These are phyloP conservation scores for Malus hybrid DNA, from an alignment of 331 rosid species.

Conservation along the genomic window DNA sequence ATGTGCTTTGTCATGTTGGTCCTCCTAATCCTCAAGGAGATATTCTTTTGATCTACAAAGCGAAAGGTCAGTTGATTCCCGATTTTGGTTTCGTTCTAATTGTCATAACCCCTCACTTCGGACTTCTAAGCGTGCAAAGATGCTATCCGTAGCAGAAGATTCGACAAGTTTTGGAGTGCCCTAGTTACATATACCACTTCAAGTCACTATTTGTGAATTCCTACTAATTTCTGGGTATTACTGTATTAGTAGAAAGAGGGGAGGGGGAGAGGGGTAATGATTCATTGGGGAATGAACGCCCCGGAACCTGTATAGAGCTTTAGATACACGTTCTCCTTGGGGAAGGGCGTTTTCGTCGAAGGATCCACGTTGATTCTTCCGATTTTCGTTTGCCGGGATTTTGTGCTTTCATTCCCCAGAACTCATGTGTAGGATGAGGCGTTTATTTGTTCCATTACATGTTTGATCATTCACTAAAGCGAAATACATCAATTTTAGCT, in stretches of 20 bases:
- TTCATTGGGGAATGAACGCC: constrained; percentile 14
- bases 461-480: constrained; percentile 4
- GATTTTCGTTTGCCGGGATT: constrained; percentile 4
- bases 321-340: background rate
- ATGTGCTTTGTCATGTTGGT: constrained; percentile 93
- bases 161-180: constrained; percentile 28
- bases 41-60: constrained; percentile 49
- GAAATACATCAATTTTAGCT: background rate
- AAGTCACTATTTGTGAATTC: constrained; percentile 7
- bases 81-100: constrained; percentile 26
- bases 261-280: constrained; percentile 17
- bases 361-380: constrained; percentile 11
- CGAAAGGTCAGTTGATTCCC: constrained; percentile 5
- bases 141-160: constrained; percentile 22
- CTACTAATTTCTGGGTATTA: background rate
- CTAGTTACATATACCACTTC: constrained; percentile 8
- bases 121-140: constrained; percentile 17
- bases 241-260: background rate
- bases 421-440: constrained; percentile 3
- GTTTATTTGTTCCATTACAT: background rate
- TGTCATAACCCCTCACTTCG: constrained; percentile 13
- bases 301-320: constrained; percentile 41
- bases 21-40: constrained; percentile 76
- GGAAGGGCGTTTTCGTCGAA: background rate
- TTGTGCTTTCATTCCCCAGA: background rate